Evolutionary conservation across 352 stramenopile species (phyloP), one percentile per base, ranked within the genome.

Genomic region (Vaucheria bursata): DNA sequence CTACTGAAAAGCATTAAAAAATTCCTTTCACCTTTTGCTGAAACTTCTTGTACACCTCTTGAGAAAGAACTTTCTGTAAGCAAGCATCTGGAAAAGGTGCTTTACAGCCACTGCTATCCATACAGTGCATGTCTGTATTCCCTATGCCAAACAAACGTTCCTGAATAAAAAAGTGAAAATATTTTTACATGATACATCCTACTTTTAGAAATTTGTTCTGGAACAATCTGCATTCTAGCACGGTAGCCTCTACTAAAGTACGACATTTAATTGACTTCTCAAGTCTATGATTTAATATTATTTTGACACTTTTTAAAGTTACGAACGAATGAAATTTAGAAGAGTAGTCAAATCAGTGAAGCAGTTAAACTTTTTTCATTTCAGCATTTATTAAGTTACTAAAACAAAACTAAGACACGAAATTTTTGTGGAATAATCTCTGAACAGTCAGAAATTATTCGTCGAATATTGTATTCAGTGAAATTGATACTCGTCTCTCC

Each of bases 121-220:
- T 84, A 45, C 78, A 84, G 2, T 2, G 0, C 0, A 84, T 12
- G 2, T 45, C 29, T 1, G 74, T 66, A 1, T 29, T 1, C 1
- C 71, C 52, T 6, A 5, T 6, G 33, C 76, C 76, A 40, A 71
- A 82, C 29, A 82, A 18, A 1, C 59, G 35, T 35, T 81, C 76
- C 31, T 79, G 75, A 38, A 29, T 18, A 8, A 8, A 4, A 69
- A 29, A 8, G 5, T 34, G 59, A 50, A 5, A 50, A 12, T 50
- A 50, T n/a, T n/a, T n/a, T n/a, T n/a, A n/a, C n/a, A n/a, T n/a
- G n/a, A n/a, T n/a, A n/a, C n/a, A n/a, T n/a, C n/a, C n/a, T n/a
- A n/a, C n/a, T n/a, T n/a, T n/a, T 50, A 50, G 39, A 12, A 12
- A 12, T 5, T 50, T 12, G 5, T 12, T 12, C 12, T 50, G 39